Evolutionary conservation across 2,329 filamentous ascomycete species (phyloP), one percentile per base, ranked within the genome.

Genomic region (Metarhizium guizhouense): DNA sequence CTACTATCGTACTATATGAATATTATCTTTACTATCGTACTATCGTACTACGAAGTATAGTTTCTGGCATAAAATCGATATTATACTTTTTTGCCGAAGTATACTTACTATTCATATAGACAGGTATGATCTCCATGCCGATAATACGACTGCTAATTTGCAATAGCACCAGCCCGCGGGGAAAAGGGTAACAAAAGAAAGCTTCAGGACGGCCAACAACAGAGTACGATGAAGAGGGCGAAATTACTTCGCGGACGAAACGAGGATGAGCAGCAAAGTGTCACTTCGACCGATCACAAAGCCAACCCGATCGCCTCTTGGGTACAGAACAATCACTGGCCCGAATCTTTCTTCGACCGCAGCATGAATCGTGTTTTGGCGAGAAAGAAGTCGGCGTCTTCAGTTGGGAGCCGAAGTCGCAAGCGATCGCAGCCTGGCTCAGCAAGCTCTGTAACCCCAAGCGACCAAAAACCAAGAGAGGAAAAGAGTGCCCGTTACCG

Each of bases 391-490:
- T 52, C 50, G n/a, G 16, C 50, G 25, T 43, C 50, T 30, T 52
- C 50, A 13, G 5, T 52, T 6, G n/a, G n/a, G n/a, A n/a, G n/a
- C n/a, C 18, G 49, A 14, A 16, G 34, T 10, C 50, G 50, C 36
- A 52, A 52, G 50, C 50, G 50, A 29, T 43, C 36, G 6, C 20
- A 52, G 20, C 51, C 51, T 43, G 49, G 49, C 2, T 51, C 49
- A 20, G 42, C 51, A 30, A 52, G 36, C 51, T 52, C 51, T 20
- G n/a, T 43, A 38, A 52, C 51, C 36, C 38, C 51, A 29, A 52
- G 38, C 38, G 51, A 52, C 38, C 51, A 52, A 52, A 42, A 42
- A 6, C 36, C 51, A n/a, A 52, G 51, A 45, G 51, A 43, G 16
- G 38, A 43, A 8, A 52, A 52, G 20, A 52, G 51, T 29, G 29